A percentile compares a stretch with the other conserved stretches of the same genome.
Evolutionary conservation across 192 early-diverging fungal species (phyloP).

Genomic region (Backusella westeae): DNA sequence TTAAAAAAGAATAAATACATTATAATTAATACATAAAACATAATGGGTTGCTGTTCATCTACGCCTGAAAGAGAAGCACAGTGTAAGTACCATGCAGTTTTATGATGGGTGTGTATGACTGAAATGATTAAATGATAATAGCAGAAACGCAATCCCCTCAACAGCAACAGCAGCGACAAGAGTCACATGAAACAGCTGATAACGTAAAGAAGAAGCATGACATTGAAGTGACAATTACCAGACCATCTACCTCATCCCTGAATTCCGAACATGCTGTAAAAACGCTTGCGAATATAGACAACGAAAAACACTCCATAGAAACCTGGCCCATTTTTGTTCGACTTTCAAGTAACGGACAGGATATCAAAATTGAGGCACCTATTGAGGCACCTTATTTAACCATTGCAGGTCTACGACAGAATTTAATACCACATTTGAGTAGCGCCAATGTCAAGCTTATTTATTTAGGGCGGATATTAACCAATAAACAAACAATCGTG

Average conservation of each 20-base stretch:
- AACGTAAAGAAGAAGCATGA: background rate
- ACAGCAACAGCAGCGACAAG: background rate
- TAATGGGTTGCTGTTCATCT: background rate
- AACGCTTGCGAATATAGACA: background rate
- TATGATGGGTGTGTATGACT: background rate
- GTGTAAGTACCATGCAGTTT: background rate
- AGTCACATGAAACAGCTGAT: background rate
- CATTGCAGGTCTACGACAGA: background rate
- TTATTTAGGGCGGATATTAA: background rate
- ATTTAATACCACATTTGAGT: background rate
- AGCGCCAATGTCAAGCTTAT: background rate
- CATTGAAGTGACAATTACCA: background rate
- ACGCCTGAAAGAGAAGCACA: background rate
- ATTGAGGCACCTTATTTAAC: background rate
- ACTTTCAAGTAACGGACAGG: constrained; percentile 1
- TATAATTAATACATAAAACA: background rate
- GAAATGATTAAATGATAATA: background rate
- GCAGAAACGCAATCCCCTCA: background rate
- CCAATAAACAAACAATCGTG: background rate
- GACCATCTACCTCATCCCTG: constrained; percentile 1
- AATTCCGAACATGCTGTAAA: background rate
- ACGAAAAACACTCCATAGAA: background rate
- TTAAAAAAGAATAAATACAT: background rate
- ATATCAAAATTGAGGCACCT: background rate
- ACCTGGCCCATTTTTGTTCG: background rate